Percentiles rank a stretch among this genome's conserved stretches.
Conservation (phyloP, 495 filamentous ascomycete genomes). For the Podospora sp. region DNA sequence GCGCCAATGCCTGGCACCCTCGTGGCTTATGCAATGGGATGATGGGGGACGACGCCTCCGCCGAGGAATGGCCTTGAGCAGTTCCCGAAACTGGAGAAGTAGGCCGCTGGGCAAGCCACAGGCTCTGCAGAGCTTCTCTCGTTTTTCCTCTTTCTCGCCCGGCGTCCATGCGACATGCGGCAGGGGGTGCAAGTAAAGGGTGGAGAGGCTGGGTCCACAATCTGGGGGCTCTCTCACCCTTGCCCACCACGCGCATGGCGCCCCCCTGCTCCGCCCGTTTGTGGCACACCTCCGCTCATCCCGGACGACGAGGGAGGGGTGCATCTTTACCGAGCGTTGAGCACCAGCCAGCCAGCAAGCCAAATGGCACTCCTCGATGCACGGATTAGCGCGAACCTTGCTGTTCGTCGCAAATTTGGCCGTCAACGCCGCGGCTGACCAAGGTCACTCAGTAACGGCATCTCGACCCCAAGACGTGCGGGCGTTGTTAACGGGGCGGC, state of each 20-base stretch:
- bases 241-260: slow-evolving; percentile 12
- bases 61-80: slow-evolving; percentile 11
- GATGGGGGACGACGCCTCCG: neutral
- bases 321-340: neutral
- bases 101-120: slow-evolving; percentile 6
- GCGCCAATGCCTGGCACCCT: slow-evolving; percentile 5
- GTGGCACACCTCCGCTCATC: slow-evolving; percentile 9
- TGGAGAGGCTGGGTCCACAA: slow-evolving; percentile 7
- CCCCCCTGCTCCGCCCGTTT: slow-evolving; percentile 21
- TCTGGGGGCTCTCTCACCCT: slow-evolving; percentile 3
- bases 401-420: slow-evolving; percentile 14
- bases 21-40: slow-evolving; percentile 13
- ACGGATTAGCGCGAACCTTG: slow-evolving; percentile 9
- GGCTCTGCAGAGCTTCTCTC: slow-evolving; percentile 4
- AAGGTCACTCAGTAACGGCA: slow-evolving; percentile 7
- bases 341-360: neutral
- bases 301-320: neutral
- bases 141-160: slow-evolving; percentile 3
- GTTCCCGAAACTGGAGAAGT: neutral
- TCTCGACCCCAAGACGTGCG: neutral
- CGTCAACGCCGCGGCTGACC: neutral
- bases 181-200: slow-evolving; percentile 19
- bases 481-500: neutral
- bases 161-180: slow-evolving; percentile 25
- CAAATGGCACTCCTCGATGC: neutral